phyloP scores from a whole-genome alignment of 495 filamentous ascomycete genomes.

The Astrothelium macrocarpum region DNA sequence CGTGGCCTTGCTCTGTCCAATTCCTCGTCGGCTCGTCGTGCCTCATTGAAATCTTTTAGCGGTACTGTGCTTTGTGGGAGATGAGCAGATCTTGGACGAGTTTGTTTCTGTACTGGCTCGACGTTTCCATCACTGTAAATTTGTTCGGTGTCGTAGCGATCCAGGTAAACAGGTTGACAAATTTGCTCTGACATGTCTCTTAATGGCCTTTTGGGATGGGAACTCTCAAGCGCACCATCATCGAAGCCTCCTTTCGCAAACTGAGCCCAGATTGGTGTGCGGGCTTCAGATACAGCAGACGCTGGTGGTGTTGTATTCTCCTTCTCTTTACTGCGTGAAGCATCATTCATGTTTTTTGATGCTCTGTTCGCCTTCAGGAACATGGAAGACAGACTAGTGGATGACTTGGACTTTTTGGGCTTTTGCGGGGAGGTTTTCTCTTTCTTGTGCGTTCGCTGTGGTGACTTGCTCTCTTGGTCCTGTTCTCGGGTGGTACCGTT shows the following conservation, averaged over 20 bases:
- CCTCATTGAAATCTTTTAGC: neutral
- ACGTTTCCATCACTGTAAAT: neutral
- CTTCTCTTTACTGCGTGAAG: conserved; percentile 52
- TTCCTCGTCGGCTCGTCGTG: neutral
- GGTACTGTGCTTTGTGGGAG: neutral
- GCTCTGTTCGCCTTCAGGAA: conserved; percentile 49
- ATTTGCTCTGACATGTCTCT: neutral
- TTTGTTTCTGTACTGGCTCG: neutral
- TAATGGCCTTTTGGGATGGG: neutral
- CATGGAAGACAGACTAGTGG: conserved; percentile 63
- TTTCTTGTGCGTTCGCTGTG: conserved; percentile 37
- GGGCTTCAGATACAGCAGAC: conserved; percentile 41
- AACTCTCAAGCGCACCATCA: conserved; percentile 30
- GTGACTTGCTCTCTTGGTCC: neutral
- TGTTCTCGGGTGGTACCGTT: neutral
- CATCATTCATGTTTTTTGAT: conserved; percentile 42
- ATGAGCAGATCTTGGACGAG: neutral
- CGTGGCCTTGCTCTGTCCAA: neutral
- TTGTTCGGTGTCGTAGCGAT: neutral
- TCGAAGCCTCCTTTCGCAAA: conserved; percentile 40
- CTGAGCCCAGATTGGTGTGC: conserved; percentile 71
- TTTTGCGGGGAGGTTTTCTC: conserved; percentile 40
- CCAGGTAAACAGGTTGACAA: neutral
- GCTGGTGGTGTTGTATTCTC: conserved; percentile 60
- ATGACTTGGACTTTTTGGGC: conserved; percentile 76